Base-by-base conservation (phyloP, 768 basidiomycete species). In the Scleroderma bovista region DNA sequence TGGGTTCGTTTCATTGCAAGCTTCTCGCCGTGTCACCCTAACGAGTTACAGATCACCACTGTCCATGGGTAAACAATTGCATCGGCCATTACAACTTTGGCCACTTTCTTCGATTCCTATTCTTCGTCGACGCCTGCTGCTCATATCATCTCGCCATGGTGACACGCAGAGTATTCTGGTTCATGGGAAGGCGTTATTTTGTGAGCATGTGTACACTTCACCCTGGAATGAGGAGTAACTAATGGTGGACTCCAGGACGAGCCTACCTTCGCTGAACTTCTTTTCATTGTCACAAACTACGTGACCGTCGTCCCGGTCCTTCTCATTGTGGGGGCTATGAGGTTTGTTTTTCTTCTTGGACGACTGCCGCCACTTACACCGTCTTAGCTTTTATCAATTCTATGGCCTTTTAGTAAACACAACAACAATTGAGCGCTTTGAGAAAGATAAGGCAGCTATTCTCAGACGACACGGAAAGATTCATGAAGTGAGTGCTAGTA, bases 361-460 rank as follows among this genome's bases (percentile, higher is more conserved):
- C 12, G 24, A 37, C 39, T 16, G 17, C 26, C 32, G 37, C 22
- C 32, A 32, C 49, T 68, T 31, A 67, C 31, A 29, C n/a, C 46
- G 36, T 32, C 32, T 8, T 57, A 93, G 92, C 47, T 50, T 97
- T 19, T 98, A 93, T 61, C 96, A 98, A 57, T 81, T 94, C 54
- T 87, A 84, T 60, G 75, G 78, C 44, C 65, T 97, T 23, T 58
- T 78, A 6, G 77, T 76, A 10, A 99, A 99, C 66, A 82, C 85
- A 2, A 99, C 95, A 1, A 98, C 96, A 1, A 97, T 99, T 44
- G 96, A 99, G 70, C 83, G 88, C 1, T 95, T 91, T 90, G 96
- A 99, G 67, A 98, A 98, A 69, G 93, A 98, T 61, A 94, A 88
- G 67, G 92, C 83, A 1, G 86, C 93, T 5, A 87, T 81, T 1